Evolutionary conservation across 139 green algal species (phyloP), one percentile per base, ranked within the genome.

Genomic region (Micromonas pusilla): DNA sequence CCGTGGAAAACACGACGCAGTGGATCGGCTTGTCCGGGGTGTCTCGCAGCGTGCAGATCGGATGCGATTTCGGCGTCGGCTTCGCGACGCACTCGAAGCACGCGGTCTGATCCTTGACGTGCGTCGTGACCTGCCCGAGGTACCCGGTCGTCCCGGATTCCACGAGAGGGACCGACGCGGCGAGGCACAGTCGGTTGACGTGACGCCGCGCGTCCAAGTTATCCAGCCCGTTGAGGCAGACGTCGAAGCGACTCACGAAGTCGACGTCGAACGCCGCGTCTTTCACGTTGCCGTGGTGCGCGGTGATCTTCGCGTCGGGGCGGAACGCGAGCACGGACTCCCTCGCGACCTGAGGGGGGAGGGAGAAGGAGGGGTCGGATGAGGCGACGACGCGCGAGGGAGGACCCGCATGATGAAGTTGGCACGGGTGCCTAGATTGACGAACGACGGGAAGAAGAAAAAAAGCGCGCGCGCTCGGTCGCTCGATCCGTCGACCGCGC

Each of bases 11-110:
- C 73, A 99, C 95, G 6, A 98, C 85, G 84, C 92, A 97, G 83
- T 99, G 95, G 75, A 98, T 96, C 70, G 93, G 93, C 84, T 96
- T 96, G 80, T 97, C 92, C 3, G 95, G 95, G 1, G 95, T 98
- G 87, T 97, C 98, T 54, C 96, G 90, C 80, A 99, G 93, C 64
- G 95, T 99, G 86, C 95, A 99, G 31, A 98, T 93, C 57, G 95
- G 93, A 81, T 89, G 99, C 32, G 83, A 88, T 84, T 99, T 99
- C 33, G 90, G 91, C 1, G 83, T 70, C 2, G 88, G 81, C 78
- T 96, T 96, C 57, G 91, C 84, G 36, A 88, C 54, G 86, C 95
- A 99, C 85, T 99, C 95, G 74, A 96, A 99, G 86, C 95, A 99
- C 86, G 96, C 89, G 3, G 87, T 92, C 36, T 70, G 6, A 28